phyloP scores from a whole-genome alignment of 768 basidiomycete species.

The Terana coerulea region DNA sequence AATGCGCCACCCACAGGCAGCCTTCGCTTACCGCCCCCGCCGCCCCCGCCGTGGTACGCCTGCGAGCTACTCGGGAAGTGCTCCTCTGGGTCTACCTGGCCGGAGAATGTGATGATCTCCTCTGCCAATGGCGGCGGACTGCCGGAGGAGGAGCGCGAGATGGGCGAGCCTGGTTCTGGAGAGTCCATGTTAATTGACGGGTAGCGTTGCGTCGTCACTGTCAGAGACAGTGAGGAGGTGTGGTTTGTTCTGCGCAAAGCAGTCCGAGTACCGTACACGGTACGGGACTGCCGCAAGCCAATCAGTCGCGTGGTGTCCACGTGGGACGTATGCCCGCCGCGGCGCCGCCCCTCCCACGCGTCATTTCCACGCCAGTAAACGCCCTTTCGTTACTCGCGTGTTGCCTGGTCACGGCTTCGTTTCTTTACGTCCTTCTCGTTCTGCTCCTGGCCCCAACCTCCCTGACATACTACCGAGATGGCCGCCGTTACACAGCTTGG shows the following conservation, averaged over 20 bases:
- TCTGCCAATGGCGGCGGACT: background rate
- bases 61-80: background rate
- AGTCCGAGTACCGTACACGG: background rate
- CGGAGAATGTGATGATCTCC: too few relatives aligned
- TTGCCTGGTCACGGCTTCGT: background rate
- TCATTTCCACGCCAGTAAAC: background rate
- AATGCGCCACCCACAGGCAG: constrained; percentile 6
- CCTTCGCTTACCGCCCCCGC: constrained; percentile 12
- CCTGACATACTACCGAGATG: background rate
- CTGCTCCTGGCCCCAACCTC: background rate
- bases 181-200: constrained; percentile 5
- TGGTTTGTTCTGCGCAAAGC: background rate
- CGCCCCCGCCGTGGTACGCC: background rate
- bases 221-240: background rate
- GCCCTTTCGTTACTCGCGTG: too few relatives aligned
- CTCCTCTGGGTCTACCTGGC: background rate
- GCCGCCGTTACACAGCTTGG: constrained; percentile 14
- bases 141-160: constrained; percentile 5
- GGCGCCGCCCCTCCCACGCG: constrained; percentile 2
- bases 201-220: background rate
- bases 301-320: background rate
- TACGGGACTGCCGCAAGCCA: background rate
- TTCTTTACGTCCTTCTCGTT: background rate
- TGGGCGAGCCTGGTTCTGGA: constrained; percentile 11
- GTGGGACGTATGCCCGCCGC: background rate